Evolutionary conservation across 1,139 yeast species (phyloP).

Genomic region (Saccharomyces hybrid): DNA sequence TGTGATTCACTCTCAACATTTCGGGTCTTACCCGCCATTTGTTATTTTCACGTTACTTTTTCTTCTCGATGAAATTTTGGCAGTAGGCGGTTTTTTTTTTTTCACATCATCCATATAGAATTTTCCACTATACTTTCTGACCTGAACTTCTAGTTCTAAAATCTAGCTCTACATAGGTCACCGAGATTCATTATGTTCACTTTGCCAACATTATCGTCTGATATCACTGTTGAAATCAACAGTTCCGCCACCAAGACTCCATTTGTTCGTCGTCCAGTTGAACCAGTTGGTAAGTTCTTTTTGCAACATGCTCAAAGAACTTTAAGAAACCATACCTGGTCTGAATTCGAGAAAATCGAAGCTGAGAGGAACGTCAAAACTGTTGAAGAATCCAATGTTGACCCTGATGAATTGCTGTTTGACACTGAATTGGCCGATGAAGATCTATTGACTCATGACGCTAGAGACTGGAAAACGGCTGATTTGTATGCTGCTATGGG

Average conservation of each 20-base stretch:
- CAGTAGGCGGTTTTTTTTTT: too few relatives aligned
- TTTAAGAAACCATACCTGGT: slow-evolving; percentile 96
- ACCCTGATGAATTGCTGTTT: slow-evolving; percentile 65
- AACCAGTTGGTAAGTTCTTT: slow-evolving; percentile 95
- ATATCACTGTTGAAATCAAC: slow-evolving; percentile 46
- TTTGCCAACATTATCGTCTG: slow-evolving; percentile 34
- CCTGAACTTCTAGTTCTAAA: too few relatives aligned
- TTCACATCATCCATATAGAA: background rate
- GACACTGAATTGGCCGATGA: slow-evolving; percentile 67
- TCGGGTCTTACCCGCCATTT: background rate
- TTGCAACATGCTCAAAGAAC: slow-evolving; percentile 96
- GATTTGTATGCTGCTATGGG: slow-evolving; percentile 97
- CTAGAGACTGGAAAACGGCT: slow-evolving; percentile 96
- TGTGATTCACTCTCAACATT: too few relatives aligned
- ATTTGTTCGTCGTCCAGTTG: slow-evolving; percentile 79
- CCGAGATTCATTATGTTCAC: slow-evolving; percentile 19
- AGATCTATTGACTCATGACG: slow-evolving; percentile 76
- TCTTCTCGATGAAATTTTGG: background rate
- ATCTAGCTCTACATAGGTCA: background rate
- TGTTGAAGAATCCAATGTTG: slow-evolving; percentile 61
- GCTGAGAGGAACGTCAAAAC: slow-evolving; percentile 80
- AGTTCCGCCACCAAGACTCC: slow-evolving; percentile 49
- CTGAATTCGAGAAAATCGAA: slow-evolving; percentile 90
- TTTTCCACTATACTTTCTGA: background rate
- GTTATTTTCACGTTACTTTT: background rate